Conservation (phyloP, 495 filamentous ascomycete species). For the Clohesyomyces aquaticus region DNA sequence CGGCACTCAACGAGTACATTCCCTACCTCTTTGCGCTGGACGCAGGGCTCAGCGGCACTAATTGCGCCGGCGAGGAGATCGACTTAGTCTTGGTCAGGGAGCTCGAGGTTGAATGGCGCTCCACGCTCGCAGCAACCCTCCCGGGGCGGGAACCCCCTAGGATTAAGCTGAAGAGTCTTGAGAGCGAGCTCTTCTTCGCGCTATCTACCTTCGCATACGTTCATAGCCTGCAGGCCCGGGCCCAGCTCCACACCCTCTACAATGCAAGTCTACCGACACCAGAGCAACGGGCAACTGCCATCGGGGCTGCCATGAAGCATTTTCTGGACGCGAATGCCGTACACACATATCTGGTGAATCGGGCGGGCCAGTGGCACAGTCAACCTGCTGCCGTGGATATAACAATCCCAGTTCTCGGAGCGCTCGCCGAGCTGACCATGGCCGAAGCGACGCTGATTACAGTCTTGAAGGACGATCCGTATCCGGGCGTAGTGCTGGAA, state of each 20-base stretch:
- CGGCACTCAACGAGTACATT: conserved; percentile 71
- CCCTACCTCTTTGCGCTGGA: conserved; percentile 78
- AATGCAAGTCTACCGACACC: conserved; percentile 62
- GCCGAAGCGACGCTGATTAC: conserved; percentile 88
- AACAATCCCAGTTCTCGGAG: conserved; percentile 64
- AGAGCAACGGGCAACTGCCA: conserved; percentile 67
- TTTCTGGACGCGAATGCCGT: conserved; percentile 80
- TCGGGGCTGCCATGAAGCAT: conserved; percentile 74
- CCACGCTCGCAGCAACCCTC: conserved; percentile 64
- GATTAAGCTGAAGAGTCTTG: conserved; percentile 69
- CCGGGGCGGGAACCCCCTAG: conserved; percentile 65
- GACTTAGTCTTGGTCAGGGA: conserved; percentile 65
- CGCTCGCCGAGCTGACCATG: conserved; percentile 72
- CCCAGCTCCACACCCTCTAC: conserved; percentile 58
- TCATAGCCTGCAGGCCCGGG: conserved; percentile 70
- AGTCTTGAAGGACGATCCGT: conserved; percentile 91
- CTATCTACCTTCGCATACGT: conserved; percentile 76
- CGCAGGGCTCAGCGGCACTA: conserved; percentile 61
- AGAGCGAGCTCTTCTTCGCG: conserved; percentile 80
- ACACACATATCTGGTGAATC: conserved; percentile 66
- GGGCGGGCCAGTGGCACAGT: conserved; percentile 46
- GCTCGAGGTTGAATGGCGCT: conserved; percentile 77
- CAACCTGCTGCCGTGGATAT: conserved; percentile 59
- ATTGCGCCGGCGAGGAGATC: conserved; percentile 60
- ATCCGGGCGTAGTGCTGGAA: conserved; percentile 75